Evolutionary conservation across 192 early-diverging fungal species (phyloP).

Genomic region (Umbelopsis sp.): DNA sequence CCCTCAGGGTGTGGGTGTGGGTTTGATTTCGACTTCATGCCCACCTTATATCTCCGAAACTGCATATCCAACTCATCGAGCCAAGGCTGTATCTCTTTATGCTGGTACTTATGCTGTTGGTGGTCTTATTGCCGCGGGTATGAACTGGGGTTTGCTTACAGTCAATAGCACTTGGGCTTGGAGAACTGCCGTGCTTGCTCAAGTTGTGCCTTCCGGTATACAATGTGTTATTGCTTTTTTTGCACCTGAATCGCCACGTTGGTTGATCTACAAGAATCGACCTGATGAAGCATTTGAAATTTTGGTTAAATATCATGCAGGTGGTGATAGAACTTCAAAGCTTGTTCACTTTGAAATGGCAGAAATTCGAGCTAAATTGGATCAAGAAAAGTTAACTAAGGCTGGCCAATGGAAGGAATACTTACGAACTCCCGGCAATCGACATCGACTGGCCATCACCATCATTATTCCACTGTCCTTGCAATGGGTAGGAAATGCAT

Average conservation of each 20-base stretch:
- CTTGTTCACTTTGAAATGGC: too few species aligned
- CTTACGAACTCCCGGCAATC: constrained; percentile 3
- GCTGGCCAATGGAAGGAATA: not conserved
- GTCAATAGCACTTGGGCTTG: not conserved
- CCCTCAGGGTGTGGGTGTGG: not conserved
- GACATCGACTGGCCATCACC: constrained; percentile 2
- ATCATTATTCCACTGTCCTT: not conserved
- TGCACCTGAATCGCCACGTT: constrained; percentile 66
- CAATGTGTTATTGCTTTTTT: not conserved
- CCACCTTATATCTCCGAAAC: not conserved
- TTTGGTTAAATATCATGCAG: constrained; percentile 65
- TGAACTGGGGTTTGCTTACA: not conserved
- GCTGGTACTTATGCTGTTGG: not conserved
- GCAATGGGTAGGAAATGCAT: not conserved
- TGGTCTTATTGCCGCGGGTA: not conserved
- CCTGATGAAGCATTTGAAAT: constrained; percentile 70
- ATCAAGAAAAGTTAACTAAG: too few species aligned
- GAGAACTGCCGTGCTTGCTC: not conserved
- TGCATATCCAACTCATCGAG: not conserved
- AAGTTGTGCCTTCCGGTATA: not conserved
- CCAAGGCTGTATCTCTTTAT: not conserved
- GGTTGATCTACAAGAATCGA: constrained; percentile 70
- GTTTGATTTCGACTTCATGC: not conserved
- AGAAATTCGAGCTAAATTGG: too few species aligned
- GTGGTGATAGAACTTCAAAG: constrained; percentile 43